Conservation (phyloP, 2,329 filamentous ascomycete genomes). For the Claviceps fusiformis region DNA sequence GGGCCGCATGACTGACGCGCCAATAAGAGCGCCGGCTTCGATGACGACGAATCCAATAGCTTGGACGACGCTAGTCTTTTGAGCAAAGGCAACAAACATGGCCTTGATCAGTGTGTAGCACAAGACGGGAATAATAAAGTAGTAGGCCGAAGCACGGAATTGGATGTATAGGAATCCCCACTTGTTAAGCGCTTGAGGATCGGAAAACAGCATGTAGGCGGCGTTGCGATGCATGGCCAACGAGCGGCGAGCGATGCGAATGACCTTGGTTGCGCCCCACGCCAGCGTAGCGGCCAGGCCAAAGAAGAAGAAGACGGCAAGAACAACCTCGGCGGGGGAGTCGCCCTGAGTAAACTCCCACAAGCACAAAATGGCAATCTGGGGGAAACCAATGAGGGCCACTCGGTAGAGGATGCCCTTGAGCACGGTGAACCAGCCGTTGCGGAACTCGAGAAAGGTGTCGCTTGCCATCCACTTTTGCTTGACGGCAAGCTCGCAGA, state of each 20-base stretch:
- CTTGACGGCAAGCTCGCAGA: constrained; percentile 64
- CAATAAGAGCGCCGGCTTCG: constrained; percentile 66
- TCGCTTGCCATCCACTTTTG: constrained; percentile 67
- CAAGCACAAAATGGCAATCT: constrained; percentile 78
- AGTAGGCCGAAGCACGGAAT: constrained; percentile 90
- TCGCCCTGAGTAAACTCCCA: constrained; percentile 87
- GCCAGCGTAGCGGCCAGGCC: constrained; percentile 63
- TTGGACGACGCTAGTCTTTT: constrained; percentile 57
- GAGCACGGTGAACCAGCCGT: constrained; percentile 82
- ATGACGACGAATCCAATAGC: constrained; percentile 73
- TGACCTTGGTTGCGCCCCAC: constrained; percentile 84
- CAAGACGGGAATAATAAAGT: constrained; percentile 75
- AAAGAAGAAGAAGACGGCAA: constrained; percentile 81
- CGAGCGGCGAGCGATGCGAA: constrained; percentile 76
- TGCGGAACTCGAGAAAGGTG: constrained; percentile 85
- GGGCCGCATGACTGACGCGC: constrained; percentile 65
- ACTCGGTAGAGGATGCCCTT: constrained; percentile 90
- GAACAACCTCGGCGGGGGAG: constrained; percentile 71
- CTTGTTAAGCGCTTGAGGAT: constrained; percentile 87
- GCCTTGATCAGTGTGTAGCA: constrained; percentile 73
- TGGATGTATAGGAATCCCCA: constrained; percentile 98
- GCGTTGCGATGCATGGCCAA: constrained; percentile 90
- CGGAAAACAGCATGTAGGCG: constrained; percentile 91
- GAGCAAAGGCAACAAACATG: constrained; percentile 75
- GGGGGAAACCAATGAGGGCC: constrained; percentile 79